Evolutionary conservation across 2,329 filamentous ascomycete species (phyloP).

Genomic region (Botrytis paeoniae): DNA sequence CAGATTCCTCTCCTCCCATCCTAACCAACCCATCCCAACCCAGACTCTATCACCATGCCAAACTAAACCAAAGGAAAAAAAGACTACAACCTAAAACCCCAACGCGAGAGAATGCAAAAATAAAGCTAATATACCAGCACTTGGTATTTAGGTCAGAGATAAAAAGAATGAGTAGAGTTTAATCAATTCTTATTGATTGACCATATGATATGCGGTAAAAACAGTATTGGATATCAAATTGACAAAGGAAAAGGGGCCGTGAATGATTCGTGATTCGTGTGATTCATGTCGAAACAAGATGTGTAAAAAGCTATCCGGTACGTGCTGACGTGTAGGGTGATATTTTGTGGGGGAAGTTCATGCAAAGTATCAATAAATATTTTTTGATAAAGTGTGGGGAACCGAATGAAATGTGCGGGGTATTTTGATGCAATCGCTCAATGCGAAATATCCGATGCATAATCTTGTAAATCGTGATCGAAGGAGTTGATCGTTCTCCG

Average conservation of each 20-base stretch:
- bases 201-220: background rate
- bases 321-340: background rate
- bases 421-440: background rate
- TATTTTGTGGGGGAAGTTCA: conserved; percentile 8
- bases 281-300: background rate
- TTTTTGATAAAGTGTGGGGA: background rate
- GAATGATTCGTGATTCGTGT: conserved; percentile 1
- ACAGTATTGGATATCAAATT: background rate
- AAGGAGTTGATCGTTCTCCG: background rate
- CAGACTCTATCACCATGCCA: background rate
- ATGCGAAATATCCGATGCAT: background rate
- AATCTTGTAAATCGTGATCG: background rate
- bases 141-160: background rate
- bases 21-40: background rate
- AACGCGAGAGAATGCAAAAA: background rate
- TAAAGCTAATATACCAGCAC: conserved; percentile 11
- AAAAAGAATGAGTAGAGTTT: background rate
- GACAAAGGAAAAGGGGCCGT: conserved; percentile 12
- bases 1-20: background rate
- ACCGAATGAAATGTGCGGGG: background rate
- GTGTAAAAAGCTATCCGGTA: background rate
- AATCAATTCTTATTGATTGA: conserved; percentile 8
- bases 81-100: background rate
- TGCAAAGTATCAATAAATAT: background rate
- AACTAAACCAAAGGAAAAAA: background rate